These are phyloP conservation scores for Penicillium desertorum DNA, from an alignment of 495 filamentous ascomycete genomes.

Conservation along the genomic window DNA sequence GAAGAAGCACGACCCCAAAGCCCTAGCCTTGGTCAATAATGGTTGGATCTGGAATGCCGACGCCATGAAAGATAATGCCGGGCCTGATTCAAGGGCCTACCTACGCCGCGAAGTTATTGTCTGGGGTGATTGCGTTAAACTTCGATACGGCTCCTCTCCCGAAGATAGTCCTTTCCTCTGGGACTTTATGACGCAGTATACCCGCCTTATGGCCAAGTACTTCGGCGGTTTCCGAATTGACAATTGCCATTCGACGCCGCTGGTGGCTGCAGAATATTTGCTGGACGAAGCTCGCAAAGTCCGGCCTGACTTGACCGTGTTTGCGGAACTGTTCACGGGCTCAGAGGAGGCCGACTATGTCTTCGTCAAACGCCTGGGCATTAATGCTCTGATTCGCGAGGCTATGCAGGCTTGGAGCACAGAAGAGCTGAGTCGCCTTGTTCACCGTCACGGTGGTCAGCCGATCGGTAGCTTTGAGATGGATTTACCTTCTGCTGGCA, in stretches of 20 bases:
- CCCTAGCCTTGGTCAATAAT: slow-evolving; percentile 87
- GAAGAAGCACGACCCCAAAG: slow-evolving; percentile 69
- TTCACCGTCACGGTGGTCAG: slow-evolving; percentile 90
- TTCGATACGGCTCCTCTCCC: slow-evolving; percentile 79
- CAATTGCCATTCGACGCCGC: slow-evolving; percentile 95
- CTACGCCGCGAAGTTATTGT: slow-evolving; percentile 92
- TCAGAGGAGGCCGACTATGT: slow-evolving; percentile 94
- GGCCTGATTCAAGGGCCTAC: slow-evolving; percentile 83
- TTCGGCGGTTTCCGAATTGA: slow-evolving; percentile 96
- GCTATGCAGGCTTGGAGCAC: slow-evolving; percentile 99
- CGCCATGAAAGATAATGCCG: slow-evolving; percentile 90
- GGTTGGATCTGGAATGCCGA: slow-evolving; percentile 99
- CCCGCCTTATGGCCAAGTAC: slow-evolving; percentile 88
- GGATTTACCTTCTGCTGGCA: slow-evolving; percentile 53
- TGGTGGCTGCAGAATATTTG: slow-evolving; percentile 90
- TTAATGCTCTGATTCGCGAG: slow-evolving; percentile 89
- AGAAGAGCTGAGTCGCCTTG: slow-evolving; percentile 81
- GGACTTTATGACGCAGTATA: slow-evolving; percentile 93
- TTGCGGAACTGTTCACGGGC: slow-evolving; percentile 95
- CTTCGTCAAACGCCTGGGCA: slow-evolving; percentile 86
- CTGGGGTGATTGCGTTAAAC: slow-evolving; percentile 98
- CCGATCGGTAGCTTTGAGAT: slow-evolving; percentile 96
- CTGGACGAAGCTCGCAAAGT: slow-evolving; percentile 88
- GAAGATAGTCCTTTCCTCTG: slow-evolving; percentile 91
- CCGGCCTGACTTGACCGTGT: slow-evolving; percentile 84